Evolutionary conservation across 176 grass and related monocot species (phyloP).

Genomic region (Ensete ventricosum): DNA sequence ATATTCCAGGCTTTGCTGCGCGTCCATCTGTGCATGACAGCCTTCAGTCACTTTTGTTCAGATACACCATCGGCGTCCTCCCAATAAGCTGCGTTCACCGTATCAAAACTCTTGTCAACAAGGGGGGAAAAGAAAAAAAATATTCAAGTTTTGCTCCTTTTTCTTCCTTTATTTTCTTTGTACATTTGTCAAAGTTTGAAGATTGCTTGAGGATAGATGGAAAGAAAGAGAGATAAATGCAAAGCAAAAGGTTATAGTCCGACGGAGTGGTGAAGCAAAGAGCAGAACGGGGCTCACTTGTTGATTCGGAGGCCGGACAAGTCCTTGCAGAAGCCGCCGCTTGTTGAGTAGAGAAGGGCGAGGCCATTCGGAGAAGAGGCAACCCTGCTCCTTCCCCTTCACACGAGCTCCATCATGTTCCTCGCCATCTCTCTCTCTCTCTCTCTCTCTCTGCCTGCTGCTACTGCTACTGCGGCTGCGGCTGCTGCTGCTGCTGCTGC

Average conservation of each 20-base stretch:
- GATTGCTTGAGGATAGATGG: no score
- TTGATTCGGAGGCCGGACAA: conserved; percentile 19
- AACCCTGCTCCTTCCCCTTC: conserved; percentile 8
- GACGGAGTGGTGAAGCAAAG: background rate
- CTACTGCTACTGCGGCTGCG: no score
- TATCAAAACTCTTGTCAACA: background rate
- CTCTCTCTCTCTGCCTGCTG: conserved; percentile 5
- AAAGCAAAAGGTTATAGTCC: no score
- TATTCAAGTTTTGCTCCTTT: background rate
- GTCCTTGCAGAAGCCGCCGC: background rate
- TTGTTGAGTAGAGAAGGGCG: conserved; percentile 39
- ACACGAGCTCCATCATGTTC: conserved; percentile 26
- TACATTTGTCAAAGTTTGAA: background rate
- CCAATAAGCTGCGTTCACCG: conserved; percentile 55
- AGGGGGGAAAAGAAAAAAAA: background rate
- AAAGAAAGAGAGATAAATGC: no score
- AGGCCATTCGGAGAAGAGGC: background rate
- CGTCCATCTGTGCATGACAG: conserved; percentile 43
- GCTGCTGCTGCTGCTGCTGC: no score
- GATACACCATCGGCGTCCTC: conserved; percentile 75
- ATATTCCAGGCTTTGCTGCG: conserved; percentile 80
- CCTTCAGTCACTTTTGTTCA: conserved; percentile 79
- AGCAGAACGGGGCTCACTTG: conserved; percentile 13
- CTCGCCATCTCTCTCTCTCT: conserved; percentile 36
- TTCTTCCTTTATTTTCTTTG: background rate